Evolutionary conservation across 2,329 filamentous ascomycete species (phyloP), one percentile per base, ranked within the genome.

Genomic region (Colletotrichum costaricense): DNA sequence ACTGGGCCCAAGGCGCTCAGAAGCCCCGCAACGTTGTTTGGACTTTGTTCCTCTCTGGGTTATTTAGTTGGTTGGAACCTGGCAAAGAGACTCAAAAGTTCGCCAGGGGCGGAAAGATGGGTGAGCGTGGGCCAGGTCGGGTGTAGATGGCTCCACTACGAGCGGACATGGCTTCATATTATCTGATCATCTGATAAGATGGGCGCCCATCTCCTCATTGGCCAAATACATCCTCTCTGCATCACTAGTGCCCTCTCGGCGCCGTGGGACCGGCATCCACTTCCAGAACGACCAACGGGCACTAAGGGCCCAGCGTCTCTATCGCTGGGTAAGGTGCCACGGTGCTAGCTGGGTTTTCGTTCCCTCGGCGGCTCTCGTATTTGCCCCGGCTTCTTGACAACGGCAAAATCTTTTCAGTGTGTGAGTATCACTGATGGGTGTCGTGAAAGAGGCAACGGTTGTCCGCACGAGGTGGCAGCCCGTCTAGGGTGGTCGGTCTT

Each of bases 151-250:
- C 63, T 65, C 69, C 68, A 68, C 38, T 63, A 42, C 24, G 57
- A 72, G 59, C 62, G 59, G 55, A 64, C 38, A 74, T 74, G 62
- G 68, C 67, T 63, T 64, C 67, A 72, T 72, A 74, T 72, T 72
- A 74, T 72, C 71, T 74, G 74, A 75, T 74, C 72, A 75, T 75
- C 74, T 74, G 74, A 75, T 75, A 69, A 75, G 74, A 75, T 75
- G 74, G 63, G 63, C 63, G 28, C 54, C 57, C 24, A n/a, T 9
- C 24, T 19, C 52, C 22, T 28, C 38, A 75, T 74, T 75, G 55
- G 74, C 11, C 19, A 26, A 4, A 56, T 4, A 2, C 58, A 72
- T 72, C 69, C 54, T n/a, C 56, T 46, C 26, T 63, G 64, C 64
- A 63, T 68, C 58, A 72, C 49, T 69, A 69, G 69, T 46, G 64